Evolutionary conservation across 2,329 filamentous ascomycete species (phyloP), one percentile per base, ranked within the genome.

Genomic region (Colletotrichum phormii): DNA sequence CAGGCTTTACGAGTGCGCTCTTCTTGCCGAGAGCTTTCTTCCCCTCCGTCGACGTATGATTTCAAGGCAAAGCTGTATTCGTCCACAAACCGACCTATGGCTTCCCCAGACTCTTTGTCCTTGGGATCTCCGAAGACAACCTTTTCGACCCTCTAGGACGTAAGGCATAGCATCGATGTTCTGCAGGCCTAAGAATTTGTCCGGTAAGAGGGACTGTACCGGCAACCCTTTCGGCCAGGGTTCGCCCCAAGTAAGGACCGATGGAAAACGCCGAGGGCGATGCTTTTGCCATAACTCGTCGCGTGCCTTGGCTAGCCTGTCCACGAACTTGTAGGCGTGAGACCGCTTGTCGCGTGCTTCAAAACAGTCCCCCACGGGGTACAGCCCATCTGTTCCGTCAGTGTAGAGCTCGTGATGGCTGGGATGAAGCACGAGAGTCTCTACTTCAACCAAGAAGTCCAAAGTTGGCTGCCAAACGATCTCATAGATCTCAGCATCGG

Each of bases 391-490:
- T 7, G 64, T 37, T n/a, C 42, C 18, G 15, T 42, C 13, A 5
- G 54, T 11, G 31, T 60, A 42, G 54, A 70, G 67, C 7, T 55
- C 29, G 0, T 70, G 18, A 24, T 42, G 54, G 15, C 46, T 42
- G 1, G 61, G 61, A 6, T 24, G 31, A 4, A 71, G 33, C 11
- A 69, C 11, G 18, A n/a, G 58, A 8, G 18, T 58, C 4, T 69
- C 67, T 51, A 37, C 37, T 8, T 64, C 60, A 51, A 64, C 15
- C 5, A 58, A 31, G 15, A 67, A 15, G 12, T 31, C 31, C 15
- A 71, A 4, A 6, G 67, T 66, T 8, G 63, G 67, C 54, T 29
- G 35, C 67, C 63, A 71, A 9, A 67, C 9, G 13, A 61, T 8
- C 2, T 66, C 46, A 1, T 29, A 66, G 0, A 67, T 15, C 11